A percentile compares a stretch with the other conserved stretches of the same genome.
Conservation (phyloP, 495 filamentous ascomycete genomes). For the Aspergillus avenaceus region DNA sequence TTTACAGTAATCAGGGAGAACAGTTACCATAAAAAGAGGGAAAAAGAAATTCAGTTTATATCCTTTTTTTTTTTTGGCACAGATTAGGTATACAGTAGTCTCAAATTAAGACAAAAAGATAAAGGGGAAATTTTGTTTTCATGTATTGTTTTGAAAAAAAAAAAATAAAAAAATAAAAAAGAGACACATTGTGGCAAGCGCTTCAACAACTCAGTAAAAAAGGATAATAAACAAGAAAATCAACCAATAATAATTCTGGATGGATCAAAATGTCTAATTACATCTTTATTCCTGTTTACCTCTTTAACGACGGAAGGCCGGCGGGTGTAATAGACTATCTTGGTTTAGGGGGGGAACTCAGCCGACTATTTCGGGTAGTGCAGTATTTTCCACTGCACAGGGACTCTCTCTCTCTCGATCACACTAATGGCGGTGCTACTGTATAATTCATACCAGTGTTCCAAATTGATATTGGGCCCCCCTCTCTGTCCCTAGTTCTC, state of each 20-base stretch:
- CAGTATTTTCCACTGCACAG: background rate
- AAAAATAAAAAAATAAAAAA: background rate
- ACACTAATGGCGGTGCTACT: slow-evolving; percentile 2
- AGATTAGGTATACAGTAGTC: too few species aligned
- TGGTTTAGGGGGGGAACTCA: background rate
- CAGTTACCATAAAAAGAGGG: too few species aligned
- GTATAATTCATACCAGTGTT: slow-evolving; percentile 9
- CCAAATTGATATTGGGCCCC: slow-evolving; percentile 4
- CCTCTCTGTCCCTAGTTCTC: background rate
- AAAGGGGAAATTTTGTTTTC: too few species aligned
- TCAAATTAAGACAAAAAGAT: background rate
- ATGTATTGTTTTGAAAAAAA: too few species aligned
- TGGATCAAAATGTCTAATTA: background rate
- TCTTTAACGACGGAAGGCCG: background rate
- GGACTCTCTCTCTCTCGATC: too few species aligned
- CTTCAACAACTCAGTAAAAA: background rate
- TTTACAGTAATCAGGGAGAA: background rate
- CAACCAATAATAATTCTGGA: background rate
- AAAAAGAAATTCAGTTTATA: background rate
- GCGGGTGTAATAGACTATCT: background rate
- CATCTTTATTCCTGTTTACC: background rate
- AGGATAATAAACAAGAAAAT: background rate
- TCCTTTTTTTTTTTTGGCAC: too few species aligned
- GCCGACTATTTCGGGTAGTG: background rate
- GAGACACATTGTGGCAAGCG: too few species aligned